phyloP scores from a whole-genome alignment of 129 eudicot species.

The Apium graveolens region DNA sequence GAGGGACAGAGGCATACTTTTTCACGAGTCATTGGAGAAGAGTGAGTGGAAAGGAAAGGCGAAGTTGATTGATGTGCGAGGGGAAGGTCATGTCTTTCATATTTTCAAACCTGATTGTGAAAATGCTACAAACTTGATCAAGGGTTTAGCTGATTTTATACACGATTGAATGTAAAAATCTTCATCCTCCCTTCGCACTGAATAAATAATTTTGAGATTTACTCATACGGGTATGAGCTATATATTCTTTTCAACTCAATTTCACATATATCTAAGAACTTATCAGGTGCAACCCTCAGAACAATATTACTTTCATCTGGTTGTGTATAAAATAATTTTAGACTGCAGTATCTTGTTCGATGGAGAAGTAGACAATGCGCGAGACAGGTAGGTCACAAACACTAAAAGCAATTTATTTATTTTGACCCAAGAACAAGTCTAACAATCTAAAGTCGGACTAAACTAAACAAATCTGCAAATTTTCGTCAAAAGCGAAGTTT shows the following conservation, averaged over 20 bases:
- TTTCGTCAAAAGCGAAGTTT: no score
- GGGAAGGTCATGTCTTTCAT: conserved; percentile 79
- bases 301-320: neutral
- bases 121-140: conserved; percentile 39
- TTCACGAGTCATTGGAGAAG: conserved; percentile 35
- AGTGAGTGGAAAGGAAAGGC: conserved; percentile 55
- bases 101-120: conserved; percentile 48
- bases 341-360: neutral
- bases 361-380: neutral
- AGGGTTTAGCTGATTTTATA: conserved; percentile 44
- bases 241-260: neutral
- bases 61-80: conserved; percentile 41
- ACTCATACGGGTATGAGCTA: neutral
- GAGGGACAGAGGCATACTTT: conserved; percentile 51
- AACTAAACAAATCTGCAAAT: neutral
- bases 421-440: neutral
- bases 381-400: neutral
- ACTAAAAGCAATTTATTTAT: no score
- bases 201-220: no score
- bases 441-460: neutral
- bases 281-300: no score
- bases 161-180: neutral
- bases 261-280: no score
- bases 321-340: neutral
- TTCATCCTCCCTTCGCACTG: neutral